Evolutionary conservation across 1,284 basidiomycete species (phyloP).

Genomic region (Puccinia triticina): DNA sequence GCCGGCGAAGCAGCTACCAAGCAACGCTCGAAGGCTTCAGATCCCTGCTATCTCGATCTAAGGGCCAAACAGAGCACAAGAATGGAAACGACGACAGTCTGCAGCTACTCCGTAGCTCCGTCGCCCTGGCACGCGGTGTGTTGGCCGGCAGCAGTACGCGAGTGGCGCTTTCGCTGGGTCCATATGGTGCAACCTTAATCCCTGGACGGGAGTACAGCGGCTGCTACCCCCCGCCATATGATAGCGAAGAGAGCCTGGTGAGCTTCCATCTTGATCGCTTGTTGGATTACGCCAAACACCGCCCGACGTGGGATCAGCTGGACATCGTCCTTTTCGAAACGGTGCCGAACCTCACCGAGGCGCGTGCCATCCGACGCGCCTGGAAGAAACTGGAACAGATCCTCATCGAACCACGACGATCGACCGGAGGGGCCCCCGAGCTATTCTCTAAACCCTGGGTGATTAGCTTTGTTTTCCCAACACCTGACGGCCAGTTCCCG

Average conservation of each 20-base stretch:
- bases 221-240: conserved; percentile 53
- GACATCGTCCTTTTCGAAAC: conserved; percentile 78
- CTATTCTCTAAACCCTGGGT: conserved; percentile 70
- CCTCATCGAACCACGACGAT: conserved; percentile 60
- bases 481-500: conserved; percentile 52
- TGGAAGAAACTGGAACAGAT: conserved; percentile 4
- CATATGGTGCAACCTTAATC: conserved; percentile 71
- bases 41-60: background rate
- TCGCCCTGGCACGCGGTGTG: conserved; percentile 5
- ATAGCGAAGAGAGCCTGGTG: background rate
- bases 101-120: conserved; percentile 15
- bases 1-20: conserved; percentile 23
- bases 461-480: conserved; percentile 73
- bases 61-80: background rate
- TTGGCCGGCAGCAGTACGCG: conserved; percentile 49
- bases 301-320: conserved; percentile 67
- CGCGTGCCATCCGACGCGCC: conserved; percentile 69
- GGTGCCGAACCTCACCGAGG: conserved; percentile 71
- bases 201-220: conserved; percentile 68
- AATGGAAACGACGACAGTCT: background rate
- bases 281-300: conserved; percentile 64
- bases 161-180: conserved; percentile 73
- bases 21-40: conserved; percentile 31
- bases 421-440: conserved; percentile 52
- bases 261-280: conserved; percentile 64